Base-by-base conservation (phyloP, 2,329 filamentous ascomycete species). In the Capronia americana region DNA sequence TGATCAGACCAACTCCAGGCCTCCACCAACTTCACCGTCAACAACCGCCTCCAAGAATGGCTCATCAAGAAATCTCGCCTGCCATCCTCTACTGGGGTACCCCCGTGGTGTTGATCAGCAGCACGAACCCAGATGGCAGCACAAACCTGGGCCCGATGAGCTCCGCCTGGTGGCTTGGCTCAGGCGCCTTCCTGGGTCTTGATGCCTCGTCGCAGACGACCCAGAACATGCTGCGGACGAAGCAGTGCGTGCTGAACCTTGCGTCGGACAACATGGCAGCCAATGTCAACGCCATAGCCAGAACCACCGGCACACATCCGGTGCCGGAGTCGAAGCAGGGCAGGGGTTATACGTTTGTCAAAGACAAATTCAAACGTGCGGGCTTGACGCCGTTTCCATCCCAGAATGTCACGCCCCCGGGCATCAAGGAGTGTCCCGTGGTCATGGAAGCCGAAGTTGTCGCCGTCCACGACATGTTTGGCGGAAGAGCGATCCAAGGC, bases 141-240 rank as follows among this genome's bases (percentile, higher is more conserved):
- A 69, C 70, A 68, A 83, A 83, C 67, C 77, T 83, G 55, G 74
- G 72, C 7, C 77, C 81, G 8, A 81, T 82, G 64, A 82, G 81
- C 17, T 82, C 80, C 5, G 79, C 77, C 23, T 82, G 75, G 72
- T 83, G 80, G 80, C 76, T 83, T 11, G 77, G 77, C 4, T 72
- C 79, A 66, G 76, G 76, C 12, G 82, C 80, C 72, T 73, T 83
- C 71, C 76, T 83, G 4, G 81, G 81, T 1, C 73, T 83, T 2
- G 74, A 44, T 5, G 72, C 75, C 8, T 68, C 64, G 17, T 76
- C 75, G 51, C 76, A 81, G 63, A 82, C 81, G 0, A 75, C 79
- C 0, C 59, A 74, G 10, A 82, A 82, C 67, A 73, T 82, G 12
- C 67, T 79, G 7, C 78, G 79, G 20, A 80, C 77, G 7, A 76